A percentile compares a stretch with the other conserved stretches of the same genome.
Conservation (phyloP, 768 basidiomycete species). For the Auriscalpium vulgare region DNA sequence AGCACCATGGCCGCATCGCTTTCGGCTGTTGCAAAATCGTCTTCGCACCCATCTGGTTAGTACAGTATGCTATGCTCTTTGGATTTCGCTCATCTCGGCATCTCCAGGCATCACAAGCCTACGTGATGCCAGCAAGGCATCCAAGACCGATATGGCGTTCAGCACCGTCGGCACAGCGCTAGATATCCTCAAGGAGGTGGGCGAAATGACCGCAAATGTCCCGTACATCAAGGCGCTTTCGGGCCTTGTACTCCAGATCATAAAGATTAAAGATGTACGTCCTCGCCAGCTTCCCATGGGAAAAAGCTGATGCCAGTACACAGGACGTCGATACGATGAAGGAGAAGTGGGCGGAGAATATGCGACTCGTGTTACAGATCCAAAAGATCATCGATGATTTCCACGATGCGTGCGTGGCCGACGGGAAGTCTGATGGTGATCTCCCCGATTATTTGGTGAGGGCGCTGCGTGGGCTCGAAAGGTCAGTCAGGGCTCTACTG, state of each 20-base stretch:
- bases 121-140: background rate
- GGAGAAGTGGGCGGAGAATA: background rate
- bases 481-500: background rate
- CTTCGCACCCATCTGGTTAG: too few species aligned
- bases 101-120: too few species aligned
- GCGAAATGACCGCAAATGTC: background rate
- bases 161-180: slow-evolving; percentile 3
- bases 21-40: too few species aligned
- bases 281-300: background rate
- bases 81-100: too few species aligned
- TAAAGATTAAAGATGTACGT: slow-evolving; percentile 7
- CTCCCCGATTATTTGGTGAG: background rate
- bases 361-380: background rate
- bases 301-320: background rate
- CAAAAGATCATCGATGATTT: background rate
- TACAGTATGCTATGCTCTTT: too few species aligned
- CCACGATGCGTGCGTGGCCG: background rate
- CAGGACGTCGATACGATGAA: slow-evolving; percentile 7
- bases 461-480: background rate
- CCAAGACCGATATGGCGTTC: background rate
- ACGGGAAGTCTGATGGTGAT: background rate
- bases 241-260: slow-evolving; percentile 5
- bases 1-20: too few species aligned
- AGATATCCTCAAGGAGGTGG: slow-evolving; percentile 1
- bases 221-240: slow-evolving; percentile 8